A percentile compares a stretch with the other conserved stretches of the same genome.
These are phyloP conservation scores for Penicillium sp. DNA, from an alignment of 2,329 filamentous ascomycete species.

Conservation along the genomic window DNA sequence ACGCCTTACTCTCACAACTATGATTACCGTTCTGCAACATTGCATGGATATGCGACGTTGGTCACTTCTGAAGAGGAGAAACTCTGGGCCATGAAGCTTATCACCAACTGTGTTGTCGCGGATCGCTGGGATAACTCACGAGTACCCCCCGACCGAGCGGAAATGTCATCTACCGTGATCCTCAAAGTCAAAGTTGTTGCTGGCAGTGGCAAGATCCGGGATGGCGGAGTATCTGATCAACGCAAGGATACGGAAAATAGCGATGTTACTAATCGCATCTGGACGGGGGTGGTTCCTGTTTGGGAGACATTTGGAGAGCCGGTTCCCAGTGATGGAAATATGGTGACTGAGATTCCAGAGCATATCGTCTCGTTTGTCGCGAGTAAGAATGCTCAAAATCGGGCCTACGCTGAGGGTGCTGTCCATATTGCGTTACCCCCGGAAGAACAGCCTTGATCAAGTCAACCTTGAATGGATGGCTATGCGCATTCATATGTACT, in stretches of 20 bases:
- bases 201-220: slow-evolving; percentile 73
- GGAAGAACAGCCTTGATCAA: background rate
- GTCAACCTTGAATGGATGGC: background rate
- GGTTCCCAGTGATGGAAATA: slow-evolving; percentile 59
- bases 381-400: slow-evolving; percentile 47
- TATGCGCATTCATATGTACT: no score
- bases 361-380: slow-evolving; percentile 60
- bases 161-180: slow-evolving; percentile 73
- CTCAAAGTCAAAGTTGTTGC: slow-evolving; percentile 66
- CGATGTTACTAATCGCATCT: slow-evolving; percentile 52
- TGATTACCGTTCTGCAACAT: slow-evolving; percentile 78
- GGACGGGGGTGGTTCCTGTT: slow-evolving; percentile 65
- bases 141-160: slow-evolving; percentile 67
- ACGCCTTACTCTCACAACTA: slow-evolving; percentile 80
- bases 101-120: slow-evolving; percentile 72
- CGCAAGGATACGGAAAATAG: slow-evolving; percentile 52
- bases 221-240: slow-evolving; percentile 64
- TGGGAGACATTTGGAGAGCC: slow-evolving; percentile 65
- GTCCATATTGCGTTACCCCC: background rate
- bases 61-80: slow-evolving; percentile 70
- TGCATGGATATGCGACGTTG: slow-evolving; percentile 70
- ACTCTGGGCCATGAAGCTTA: slow-evolving; percentile 72
- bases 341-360: slow-evolving; percentile 57
- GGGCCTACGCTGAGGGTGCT: slow-evolving; percentile 37
- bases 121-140: slow-evolving; percentile 69